These are phyloP conservation scores for Calonectria ilicicola DNA, from an alignment of 2,329 filamentous ascomycete genomes.

Conservation along the genomic window DNA sequence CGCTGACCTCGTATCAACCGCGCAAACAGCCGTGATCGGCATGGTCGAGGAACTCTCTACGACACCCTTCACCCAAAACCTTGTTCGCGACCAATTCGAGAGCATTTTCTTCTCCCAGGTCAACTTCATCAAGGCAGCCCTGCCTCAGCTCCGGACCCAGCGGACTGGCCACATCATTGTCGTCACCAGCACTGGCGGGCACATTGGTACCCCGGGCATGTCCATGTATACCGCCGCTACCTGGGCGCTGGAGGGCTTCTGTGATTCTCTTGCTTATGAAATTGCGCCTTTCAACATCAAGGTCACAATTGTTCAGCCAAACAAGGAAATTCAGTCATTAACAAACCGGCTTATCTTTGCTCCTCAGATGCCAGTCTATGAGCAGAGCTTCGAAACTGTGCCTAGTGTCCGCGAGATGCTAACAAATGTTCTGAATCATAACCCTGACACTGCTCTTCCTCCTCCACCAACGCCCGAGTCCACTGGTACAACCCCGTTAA, in stretches of 20 bases:
- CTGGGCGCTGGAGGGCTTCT: constrained; percentile 96
- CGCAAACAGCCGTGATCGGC: constrained; percentile 79
- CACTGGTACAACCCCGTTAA: constrained; percentile 43
- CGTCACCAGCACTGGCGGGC: constrained; percentile 89
- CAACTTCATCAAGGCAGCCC: constrained; percentile 91
- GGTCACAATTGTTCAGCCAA: constrained; percentile 94
- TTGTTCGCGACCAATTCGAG: constrained; percentile 93
- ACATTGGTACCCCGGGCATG: constrained; percentile 92
- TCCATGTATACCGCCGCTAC: constrained; percentile 92
- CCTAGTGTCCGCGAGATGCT: constrained; percentile 88
- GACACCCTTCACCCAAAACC: constrained; percentile 76
- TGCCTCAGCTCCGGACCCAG: constrained; percentile 83
- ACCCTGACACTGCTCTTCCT: constrained; percentile 72
- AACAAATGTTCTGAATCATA: constrained; percentile 79
- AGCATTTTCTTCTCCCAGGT: constrained; percentile 95
- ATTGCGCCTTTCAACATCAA: constrained; percentile 97
- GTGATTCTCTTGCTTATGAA: constrained; percentile 95
- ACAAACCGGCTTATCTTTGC: constrained; percentile 89
- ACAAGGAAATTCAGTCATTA: constrained; percentile 89
- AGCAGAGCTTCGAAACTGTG: constrained; percentile 63
- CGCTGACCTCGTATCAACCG: constrained; percentile 27
- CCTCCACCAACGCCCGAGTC: constrained; percentile 39
- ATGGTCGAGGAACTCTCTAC: constrained; percentile 91
- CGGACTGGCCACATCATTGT: constrained; percentile 91
- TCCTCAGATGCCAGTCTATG: constrained; percentile 74